Conservation (phyloP, 1,284 basidiomycete species). For the Rhizoctonia solani region DNA sequence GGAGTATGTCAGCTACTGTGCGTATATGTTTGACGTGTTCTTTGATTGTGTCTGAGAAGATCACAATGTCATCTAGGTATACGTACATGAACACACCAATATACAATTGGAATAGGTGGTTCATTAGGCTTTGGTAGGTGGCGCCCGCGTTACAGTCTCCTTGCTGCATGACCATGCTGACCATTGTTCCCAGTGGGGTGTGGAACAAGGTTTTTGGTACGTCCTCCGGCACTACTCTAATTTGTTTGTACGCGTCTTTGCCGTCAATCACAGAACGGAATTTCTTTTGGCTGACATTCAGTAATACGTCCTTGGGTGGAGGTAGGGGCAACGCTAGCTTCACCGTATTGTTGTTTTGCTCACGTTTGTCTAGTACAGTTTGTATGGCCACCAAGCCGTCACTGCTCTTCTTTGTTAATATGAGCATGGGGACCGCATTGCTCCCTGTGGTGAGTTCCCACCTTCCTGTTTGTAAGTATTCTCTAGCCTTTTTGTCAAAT, state of each 20-base stretch:
- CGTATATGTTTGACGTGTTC: constrained; percentile 45
- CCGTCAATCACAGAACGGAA: no score
- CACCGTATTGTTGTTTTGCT: no score
- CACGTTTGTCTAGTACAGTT: no score
- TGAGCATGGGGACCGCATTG: no score
- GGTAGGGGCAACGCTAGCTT: no score
- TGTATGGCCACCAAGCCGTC: constrained; percentile 39
- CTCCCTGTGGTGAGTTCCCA: no score
- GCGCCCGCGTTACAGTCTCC: constrained; percentile 44
- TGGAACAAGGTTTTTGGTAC: constrained; percentile 39
- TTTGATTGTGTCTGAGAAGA: constrained; percentile 46
- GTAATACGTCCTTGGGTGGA: no score
- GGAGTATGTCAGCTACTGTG: constrained; percentile 45
- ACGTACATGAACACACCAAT: constrained; percentile 41
- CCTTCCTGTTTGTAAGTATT: no score
- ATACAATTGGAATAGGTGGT: constrained; percentile 43
- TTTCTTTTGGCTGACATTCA: no score
- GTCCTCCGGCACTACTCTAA: not conserved
- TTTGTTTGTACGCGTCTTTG: no score
- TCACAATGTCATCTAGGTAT: constrained; percentile 39
- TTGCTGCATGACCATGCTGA: constrained; percentile 45
- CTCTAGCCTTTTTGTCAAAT: no score
- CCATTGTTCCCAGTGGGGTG: constrained; percentile 47
- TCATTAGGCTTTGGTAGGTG: constrained; percentile 45
- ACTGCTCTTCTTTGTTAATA: no score